Conservation (phyloP, 257 asterid genomes). For the Fraxinus cuspidata region DNA sequence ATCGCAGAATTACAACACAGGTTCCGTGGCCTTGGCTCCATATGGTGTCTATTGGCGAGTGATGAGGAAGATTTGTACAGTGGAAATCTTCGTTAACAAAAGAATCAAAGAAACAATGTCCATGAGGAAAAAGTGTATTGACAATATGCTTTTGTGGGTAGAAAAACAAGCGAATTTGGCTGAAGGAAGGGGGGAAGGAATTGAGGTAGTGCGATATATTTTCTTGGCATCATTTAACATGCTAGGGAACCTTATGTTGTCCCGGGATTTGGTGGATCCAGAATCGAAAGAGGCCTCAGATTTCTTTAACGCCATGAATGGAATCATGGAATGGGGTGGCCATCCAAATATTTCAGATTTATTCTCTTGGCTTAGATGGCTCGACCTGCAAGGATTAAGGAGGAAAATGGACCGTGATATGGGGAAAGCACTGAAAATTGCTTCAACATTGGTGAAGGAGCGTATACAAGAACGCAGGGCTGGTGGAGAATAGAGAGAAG, state of each 20-base stretch:
- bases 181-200: slow-evolving; percentile 3
- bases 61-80: slow-evolving; percentile 44
- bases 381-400: slow-evolving; percentile 51
- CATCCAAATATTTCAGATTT: slow-evolving; percentile 50
- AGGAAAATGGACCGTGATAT: slow-evolving; percentile 36
- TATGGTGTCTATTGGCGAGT: slow-evolving; percentile 51
- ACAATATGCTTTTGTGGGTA: slow-evolving; percentile 45
- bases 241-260: slow-evolving; percentile 55
- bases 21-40: slow-evolving; percentile 41
- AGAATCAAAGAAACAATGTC: slow-evolving; percentile 37
- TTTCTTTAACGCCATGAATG: slow-evolving; percentile 44
- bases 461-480: slow-evolving; percentile 22
- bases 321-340: slow-evolving; percentile 41
- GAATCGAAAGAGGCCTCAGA: slow-evolving; percentile 42
- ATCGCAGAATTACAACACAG: slow-evolving; percentile 38
- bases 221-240: slow-evolving; percentile 54
- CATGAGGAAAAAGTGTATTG: slow-evolving; percentile 41
- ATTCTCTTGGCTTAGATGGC: slow-evolving; percentile 45
- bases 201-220: slow-evolving; percentile 35
- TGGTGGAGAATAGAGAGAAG: slow-evolving; percentile 24
- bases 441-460: slow-evolving; percentile 44
- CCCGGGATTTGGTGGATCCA: slow-evolving; percentile 48
- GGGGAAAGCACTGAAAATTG: slow-evolving; percentile 37
- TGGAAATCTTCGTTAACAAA: slow-evolving; percentile 42
- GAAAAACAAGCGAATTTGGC: slow-evolving; percentile 16